Evolutionary conservation across 2,329 filamentous ascomycete species (phyloP), one percentile per base, ranked within the genome.

Genomic region (Pseudopithomyces maydicus): DNA sequence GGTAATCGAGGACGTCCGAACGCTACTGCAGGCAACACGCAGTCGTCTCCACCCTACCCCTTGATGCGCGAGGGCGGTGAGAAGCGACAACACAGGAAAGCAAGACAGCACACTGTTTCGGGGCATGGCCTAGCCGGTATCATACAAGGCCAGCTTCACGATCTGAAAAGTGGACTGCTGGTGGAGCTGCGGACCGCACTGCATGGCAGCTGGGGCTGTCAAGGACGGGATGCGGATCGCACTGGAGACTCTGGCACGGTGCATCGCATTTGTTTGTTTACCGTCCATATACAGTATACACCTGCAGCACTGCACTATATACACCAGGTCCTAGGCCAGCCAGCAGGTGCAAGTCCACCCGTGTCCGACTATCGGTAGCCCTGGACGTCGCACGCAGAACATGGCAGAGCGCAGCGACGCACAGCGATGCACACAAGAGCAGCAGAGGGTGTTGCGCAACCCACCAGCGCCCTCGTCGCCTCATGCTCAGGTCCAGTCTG

Each of bases 11-110:
- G 44, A 45, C 51, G 58, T 53, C 61, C 55, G 55, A 52, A 54
- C 57, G 55, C 70, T 71, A 71, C 67, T 74, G 71, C 70, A 73
- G 64, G 64, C 59, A 64, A 63, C 62, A 32, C 62, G 56, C 59
- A 56, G 58, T 55, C 52, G 58, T 66, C 61, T 56, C 69, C 67
- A 70, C 70, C 63, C 59, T 65, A 68, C 62, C 69, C 68, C 68
- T 66, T 61, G 58, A 44, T 59, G 4, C 33, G 54, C 48, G 47
- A 50, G 53, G 61, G 70, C 69, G 69, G 69, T 73, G 69, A 72
- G 65, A 50, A 50, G 52, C 61, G 59, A 61, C 63, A 64, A 50
- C 65, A 65, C 58, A 57, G 49, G 58, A 62, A 48, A 57, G 50
- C 48, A 53, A 52, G 61, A 66, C 68, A 72, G 56, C 67, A 56